Conservation (phyloP, 306 rosid genomes). For the Dryas alaskensis region DNA sequence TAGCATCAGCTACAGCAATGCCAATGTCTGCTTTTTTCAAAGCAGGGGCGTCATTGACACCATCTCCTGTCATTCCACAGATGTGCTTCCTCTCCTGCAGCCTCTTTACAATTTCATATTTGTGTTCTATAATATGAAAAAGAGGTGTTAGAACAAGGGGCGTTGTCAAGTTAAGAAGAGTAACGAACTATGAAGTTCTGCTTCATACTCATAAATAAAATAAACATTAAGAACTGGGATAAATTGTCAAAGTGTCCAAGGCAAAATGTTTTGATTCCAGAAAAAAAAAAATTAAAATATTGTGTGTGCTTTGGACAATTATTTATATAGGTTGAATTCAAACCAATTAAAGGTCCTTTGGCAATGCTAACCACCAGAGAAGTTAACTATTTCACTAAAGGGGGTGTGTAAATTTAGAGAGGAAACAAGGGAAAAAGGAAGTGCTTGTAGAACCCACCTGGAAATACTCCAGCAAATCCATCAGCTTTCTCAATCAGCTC, state of each 20-base stretch:
- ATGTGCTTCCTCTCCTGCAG: constrained; percentile 94
- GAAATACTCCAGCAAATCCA: constrained; percentile 99
- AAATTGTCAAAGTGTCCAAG: neutral
- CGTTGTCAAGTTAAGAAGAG: neutral
- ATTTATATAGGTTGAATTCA: neutral
- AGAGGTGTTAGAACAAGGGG: constrained; percentile 23
- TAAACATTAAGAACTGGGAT: neutral
- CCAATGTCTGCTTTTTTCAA: constrained; percentile 96
- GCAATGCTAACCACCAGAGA: neutral
- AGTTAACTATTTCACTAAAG: neutral
- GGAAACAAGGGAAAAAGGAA: neutral
- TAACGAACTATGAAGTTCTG: neutral
- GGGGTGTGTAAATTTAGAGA: neutral
- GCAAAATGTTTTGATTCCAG: neutral
- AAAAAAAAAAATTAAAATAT: no score
- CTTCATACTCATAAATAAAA: neutral
- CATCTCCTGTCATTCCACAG: constrained; percentile 99
- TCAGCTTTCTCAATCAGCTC: constrained; percentile 98
- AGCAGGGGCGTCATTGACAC: constrained; percentile 98
- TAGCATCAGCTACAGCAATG: constrained; percentile 98
- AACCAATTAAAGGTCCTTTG: neutral
- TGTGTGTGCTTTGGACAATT: neutral
- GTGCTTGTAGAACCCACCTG: constrained; percentile 50
- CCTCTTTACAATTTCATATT: constrained; percentile 93
- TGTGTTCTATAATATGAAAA: constrained; percentile 67